phyloP scores from a whole-genome alignment of 148 eudicot genomes.

The Diospyros kaki region DNA sequence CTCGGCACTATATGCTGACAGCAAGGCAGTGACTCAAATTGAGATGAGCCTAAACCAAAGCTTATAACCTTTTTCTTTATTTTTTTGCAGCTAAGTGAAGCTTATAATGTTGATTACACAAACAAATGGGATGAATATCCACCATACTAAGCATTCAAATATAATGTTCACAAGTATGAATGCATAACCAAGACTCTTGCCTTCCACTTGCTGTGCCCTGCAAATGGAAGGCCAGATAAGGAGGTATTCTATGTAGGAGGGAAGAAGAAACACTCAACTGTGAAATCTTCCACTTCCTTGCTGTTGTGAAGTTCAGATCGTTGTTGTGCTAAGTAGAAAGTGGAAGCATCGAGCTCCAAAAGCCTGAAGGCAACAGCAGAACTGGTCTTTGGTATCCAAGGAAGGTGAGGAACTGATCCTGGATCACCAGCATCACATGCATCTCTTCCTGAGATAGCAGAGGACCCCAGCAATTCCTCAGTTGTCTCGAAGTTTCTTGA shows the following conservation, averaged over 20 bases:
- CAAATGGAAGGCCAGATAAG: not conserved
- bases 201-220: not conserved
- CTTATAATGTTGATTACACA: not conserved
- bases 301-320: constrained; percentile 40
- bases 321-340: constrained; percentile 49
- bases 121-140: not conserved
- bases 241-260: not conserved
- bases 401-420: constrained; percentile 35
- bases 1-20: not conserved
- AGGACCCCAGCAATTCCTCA: constrained; percentile 32
- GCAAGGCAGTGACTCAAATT: not conserved
- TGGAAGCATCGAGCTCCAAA: constrained; percentile 77
- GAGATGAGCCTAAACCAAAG: not conserved
- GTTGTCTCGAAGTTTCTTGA: constrained; percentile 40
- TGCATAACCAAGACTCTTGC: not conserved
- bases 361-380: constrained; percentile 81
- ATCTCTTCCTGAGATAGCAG: constrained; percentile 21
- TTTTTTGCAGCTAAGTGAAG: too few relatives aligned
- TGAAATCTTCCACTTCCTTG: constrained; percentile 37
- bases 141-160: not conserved
- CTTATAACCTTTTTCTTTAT: not conserved
- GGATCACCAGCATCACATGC: constrained; percentile 8
- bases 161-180: not conserved
- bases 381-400: constrained; percentile 75
- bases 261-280: constrained; percentile 39